Evolutionary conservation across 768 basidiomycete species (phyloP), one percentile per base, ranked within the genome.

Genomic region (Pleurotus tuoliensis): DNA sequence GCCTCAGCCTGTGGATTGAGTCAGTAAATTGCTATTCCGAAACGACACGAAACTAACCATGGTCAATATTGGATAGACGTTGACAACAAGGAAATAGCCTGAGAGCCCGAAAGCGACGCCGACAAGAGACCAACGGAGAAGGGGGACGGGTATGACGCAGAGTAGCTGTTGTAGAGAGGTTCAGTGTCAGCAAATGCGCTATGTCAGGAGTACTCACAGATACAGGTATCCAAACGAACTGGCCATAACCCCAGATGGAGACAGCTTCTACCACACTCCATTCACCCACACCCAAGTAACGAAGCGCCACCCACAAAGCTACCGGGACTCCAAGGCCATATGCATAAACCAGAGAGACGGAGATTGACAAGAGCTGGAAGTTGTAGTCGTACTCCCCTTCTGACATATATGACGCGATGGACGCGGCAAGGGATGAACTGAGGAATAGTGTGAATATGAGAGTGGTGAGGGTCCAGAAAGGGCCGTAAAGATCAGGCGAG

Each of bases 381-480:
- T 98, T 84, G 64, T 95, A 96, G 59, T 86, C 87, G 63, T 86
- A 85, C 37, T 76, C 76, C 3, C 80, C 73, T 6, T 24, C 53
- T 25, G 91, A 89, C 40, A 98, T 82, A 71, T 94, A 98, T n/a
- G 84, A 81, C 2, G 88, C 77, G 62, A 98, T 88, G 47, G 92
- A 92, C 13, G 92, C 86, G 6, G 88, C 92, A 39, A 98, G 86
- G 34, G 92, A 94, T 1, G 96, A 97, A 22, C 90, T 95, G 57
- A 97, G 83, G 76, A 95, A 98, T 58, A 98, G 84, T 0, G 88
- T 80, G 67, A 98, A 92, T 44, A 97, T 88, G 59, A 99, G 84
- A 0, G 96, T 98, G 1, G 94, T 96, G 38, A 97, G 81, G 0
- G 95, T 93, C 96, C 96, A 99, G 76, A 99, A 98, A 1, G 96